These are phyloP conservation scores for Alternaria sp. DNA, from an alignment of 2,329 filamentous ascomycete genomes.

Conservation along the genomic window DNA sequence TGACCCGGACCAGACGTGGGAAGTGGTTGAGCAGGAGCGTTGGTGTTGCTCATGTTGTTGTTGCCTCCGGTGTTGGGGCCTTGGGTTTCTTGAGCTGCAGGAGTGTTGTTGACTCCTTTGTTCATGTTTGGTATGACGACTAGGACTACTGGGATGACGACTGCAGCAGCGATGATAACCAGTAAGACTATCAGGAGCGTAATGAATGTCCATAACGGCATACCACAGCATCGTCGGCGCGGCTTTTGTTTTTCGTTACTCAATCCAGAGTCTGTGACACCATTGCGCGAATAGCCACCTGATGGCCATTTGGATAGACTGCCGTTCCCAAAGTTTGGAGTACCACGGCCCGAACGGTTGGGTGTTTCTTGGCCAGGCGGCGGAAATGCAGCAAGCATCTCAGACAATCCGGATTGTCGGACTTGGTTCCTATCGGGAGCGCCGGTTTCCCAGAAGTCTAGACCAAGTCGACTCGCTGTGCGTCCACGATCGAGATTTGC, in stretches of 20 bases:
- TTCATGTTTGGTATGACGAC: conserved; percentile 65
- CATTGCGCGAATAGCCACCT: conserved; percentile 17
- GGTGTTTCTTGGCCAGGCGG: conserved; percentile 63
- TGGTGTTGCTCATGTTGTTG: conserved; percentile 34
- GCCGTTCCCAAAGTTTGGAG: conserved; percentile 46
- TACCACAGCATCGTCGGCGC: conserved; percentile 78
- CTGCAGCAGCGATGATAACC: conserved; percentile 78
- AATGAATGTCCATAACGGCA: conserved; percentile 82
- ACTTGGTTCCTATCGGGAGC: conserved; percentile 42
- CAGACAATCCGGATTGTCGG: conserved; percentile 64
- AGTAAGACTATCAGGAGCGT: conserved; percentile 71
- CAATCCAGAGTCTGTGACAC: conserved; percentile 28
- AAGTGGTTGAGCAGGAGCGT: conserved; percentile 23
- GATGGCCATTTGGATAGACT: conserved; percentile 44
- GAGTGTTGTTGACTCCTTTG: conserved; percentile 27
- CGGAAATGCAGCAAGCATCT: conserved; percentile 72
- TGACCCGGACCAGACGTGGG: conserved; percentile 27
- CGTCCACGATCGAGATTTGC: conserved; percentile 86
- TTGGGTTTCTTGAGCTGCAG: conserved; percentile 30
- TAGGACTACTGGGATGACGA: conserved; percentile 79
- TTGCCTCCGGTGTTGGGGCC: conserved; percentile 27
- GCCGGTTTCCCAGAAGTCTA: conserved; percentile 58
- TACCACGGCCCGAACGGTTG: conserved; percentile 23
- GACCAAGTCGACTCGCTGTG: conserved; percentile 67
- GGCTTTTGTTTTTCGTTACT: conserved; percentile 45